Percentiles rank a stretch among this genome's conserved stretches.
Evolutionary conservation across 2,329 filamentous ascomycete species (phyloP).

Genomic region (Chaetothyriales sp.): DNA sequence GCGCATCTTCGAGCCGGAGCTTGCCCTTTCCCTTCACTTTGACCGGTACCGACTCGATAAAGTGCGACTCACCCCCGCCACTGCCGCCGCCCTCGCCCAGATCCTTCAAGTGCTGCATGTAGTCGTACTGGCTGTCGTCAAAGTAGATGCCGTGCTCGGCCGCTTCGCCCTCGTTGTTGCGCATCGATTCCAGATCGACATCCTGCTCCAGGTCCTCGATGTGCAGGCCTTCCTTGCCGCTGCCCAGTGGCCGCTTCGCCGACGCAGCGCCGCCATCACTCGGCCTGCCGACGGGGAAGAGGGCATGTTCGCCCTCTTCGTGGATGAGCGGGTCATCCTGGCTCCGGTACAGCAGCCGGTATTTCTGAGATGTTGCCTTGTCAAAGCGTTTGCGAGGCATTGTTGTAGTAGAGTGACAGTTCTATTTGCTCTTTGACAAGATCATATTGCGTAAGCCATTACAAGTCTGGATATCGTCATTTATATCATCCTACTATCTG

Average conservation of each 20-base stretch:
- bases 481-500: background rate
- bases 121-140: conserved; percentile 93
- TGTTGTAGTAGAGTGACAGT: conserved; percentile 1
- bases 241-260: conserved; percentile 11
- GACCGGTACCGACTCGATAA: conserved; percentile 56
- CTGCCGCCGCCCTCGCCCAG: conserved; percentile 52
- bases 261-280: conserved; percentile 16
- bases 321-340: conserved; percentile 97
- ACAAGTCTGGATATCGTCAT: no score
- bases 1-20: conserved; percentile 72
- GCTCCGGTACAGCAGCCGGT: conserved; percentile 84
- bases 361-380: conserved; percentile 87
- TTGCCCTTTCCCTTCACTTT: conserved; percentile 53
- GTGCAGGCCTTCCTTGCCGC: conserved; percentile 37
- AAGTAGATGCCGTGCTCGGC: conserved; percentile 87
- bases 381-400: conserved; percentile 58
- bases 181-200: conserved; percentile 55
- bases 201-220: conserved; percentile 63
- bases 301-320: conserved; percentile 81
- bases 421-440: background rate
- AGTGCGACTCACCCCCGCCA: conserved; percentile 55
- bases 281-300: conserved; percentile 48
- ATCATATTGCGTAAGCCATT: background rate
- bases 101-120: conserved; percentile 97
- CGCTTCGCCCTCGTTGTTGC: conserved; percentile 88